phyloP scores from a whole-genome alignment of 352 stramenopile species.

The Globisporangium emineosum region DNA sequence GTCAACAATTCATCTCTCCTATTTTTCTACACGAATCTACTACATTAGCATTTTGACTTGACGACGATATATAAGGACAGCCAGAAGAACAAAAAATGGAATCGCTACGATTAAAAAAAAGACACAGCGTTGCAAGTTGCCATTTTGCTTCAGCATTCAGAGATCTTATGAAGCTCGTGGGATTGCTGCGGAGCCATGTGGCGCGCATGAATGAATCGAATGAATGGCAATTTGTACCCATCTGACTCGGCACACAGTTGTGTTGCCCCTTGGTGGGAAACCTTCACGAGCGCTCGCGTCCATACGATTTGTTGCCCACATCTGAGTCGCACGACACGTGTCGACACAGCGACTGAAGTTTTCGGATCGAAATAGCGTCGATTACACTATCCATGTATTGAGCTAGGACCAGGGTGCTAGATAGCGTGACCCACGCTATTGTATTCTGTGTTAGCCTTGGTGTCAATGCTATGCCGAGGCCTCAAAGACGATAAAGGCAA shows the following conservation, averaged over 20 bases:
- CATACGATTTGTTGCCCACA: not conserved
- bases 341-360: not conserved
- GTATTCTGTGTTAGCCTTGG: no score
- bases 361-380: no score
- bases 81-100: conserved; percentile 3
- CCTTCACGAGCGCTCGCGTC: not conserved
- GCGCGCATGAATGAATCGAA: no score
- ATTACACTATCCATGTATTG: no score
- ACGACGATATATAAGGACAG: conserved; percentile 9
- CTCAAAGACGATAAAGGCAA: no score
- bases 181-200: not conserved
- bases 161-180: no score
- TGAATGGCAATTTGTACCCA: not conserved
- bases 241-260: not conserved
- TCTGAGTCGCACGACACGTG: not conserved
- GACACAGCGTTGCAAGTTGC: not conserved
- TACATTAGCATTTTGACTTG: conserved; percentile 15
- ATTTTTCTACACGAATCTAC: conserved; percentile 9
- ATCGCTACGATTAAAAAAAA: not conserved
- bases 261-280: not conserved
- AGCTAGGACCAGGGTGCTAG: no score
- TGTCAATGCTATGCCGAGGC: no score
- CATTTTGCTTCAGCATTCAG: not conserved
- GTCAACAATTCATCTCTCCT: conserved; percentile 7
- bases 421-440: no score